Percentiles rank a stretch among this genome's conserved stretches.
These are phyloP conservation scores for Harringtonia aguacate DNA, from an alignment of 2,329 filamentous ascomycete species.

Conservation along the genomic window DNA sequence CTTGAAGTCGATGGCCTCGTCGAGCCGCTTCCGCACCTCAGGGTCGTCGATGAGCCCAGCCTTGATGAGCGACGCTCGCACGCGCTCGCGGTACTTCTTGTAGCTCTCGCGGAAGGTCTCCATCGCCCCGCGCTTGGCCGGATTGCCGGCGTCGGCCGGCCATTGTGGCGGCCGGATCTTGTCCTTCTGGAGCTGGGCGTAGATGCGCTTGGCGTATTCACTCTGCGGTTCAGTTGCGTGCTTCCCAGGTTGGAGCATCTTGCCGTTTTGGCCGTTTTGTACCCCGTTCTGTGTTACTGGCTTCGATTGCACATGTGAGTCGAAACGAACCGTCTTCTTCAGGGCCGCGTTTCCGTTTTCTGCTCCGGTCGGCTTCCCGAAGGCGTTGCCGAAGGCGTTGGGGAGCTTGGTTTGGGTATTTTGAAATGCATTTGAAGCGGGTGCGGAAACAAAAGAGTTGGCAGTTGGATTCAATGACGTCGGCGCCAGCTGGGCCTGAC, in stretches of 20 bases:
- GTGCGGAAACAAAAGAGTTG: too few species aligned
- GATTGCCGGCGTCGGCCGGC: constrained; percentile 44
- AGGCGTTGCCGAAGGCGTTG: not conserved
- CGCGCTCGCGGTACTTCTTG: constrained; percentile 45
- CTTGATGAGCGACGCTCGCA: constrained; percentile 45
- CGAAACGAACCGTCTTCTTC: not conserved
- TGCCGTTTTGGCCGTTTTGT: not conserved
- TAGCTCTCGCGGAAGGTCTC: constrained; percentile 44
- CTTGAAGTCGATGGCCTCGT: constrained; percentile 56
- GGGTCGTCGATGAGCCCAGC: constrained; percentile 55
- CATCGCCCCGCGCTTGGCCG: constrained; percentile 37
- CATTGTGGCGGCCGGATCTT: constrained; percentile 42
- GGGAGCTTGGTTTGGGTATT: too few species aligned
- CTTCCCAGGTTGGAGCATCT: not conserved
- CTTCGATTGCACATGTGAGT: not conserved
- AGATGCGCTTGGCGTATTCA: constrained; percentile 38
- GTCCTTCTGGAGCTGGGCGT: constrained; percentile 42
- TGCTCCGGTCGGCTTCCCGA: not conserved
- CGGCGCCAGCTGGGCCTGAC: not conserved
- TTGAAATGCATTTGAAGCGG: too few species aligned
- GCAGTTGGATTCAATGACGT: not conserved
- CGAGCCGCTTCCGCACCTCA: constrained; percentile 48
- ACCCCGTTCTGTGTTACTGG: not conserved
- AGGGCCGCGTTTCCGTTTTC: not conserved
- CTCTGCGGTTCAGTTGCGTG: constrained; percentile 2